Conservation (phyloP, 306 rosid genomes). For the Echinosophora koreensis region DNA sequence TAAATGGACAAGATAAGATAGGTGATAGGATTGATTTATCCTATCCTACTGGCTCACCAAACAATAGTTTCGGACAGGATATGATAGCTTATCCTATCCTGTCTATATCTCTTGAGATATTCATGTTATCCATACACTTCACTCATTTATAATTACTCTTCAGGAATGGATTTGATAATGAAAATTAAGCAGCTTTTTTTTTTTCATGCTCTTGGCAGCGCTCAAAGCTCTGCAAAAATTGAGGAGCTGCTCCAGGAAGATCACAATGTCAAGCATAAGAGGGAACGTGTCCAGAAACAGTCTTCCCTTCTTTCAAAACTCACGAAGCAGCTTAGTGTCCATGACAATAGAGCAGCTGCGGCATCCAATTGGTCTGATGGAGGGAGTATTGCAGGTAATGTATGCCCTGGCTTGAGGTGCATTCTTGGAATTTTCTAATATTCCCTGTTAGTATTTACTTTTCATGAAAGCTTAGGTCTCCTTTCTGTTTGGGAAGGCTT, state of each 20-base stretch:
- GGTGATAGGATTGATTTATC: no score
- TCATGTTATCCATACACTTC: constrained; percentile 9
- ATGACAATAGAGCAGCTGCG: constrained; percentile 61
- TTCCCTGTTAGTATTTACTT: constrained; percentile 4
- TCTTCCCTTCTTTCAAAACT: constrained; percentile 65
- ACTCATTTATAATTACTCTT: constrained; percentile 24
- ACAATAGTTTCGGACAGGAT: no score
- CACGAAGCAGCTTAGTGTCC: constrained; percentile 62
- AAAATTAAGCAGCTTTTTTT: background rate
- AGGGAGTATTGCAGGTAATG: constrained; percentile 56
- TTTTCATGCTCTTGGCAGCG: constrained; percentile 47
- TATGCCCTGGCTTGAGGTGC: constrained; percentile 27
- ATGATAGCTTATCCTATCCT: no score
- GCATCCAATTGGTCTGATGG: constrained; percentile 61
- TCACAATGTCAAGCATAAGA: constrained; percentile 53
- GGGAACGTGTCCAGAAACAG: constrained; percentile 66
- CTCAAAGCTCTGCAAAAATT: constrained; percentile 62
- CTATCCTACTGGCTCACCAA: no score
- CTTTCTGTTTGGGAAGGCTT: constrained; percentile 16
- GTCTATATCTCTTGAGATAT: constrained; percentile 27
- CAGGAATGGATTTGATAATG: background rate
- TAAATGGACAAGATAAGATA: no score
- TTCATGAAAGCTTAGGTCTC: constrained; percentile 30
- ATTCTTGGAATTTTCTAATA: constrained; percentile 35
- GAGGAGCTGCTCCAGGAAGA: constrained; percentile 68